A percentile compares a stretch with the other conserved stretches of the same genome.
These are phyloP conservation scores for Haematococcus lacustris DNA, from an alignment of 139 green algal species.

Conservation along the genomic window DNA sequence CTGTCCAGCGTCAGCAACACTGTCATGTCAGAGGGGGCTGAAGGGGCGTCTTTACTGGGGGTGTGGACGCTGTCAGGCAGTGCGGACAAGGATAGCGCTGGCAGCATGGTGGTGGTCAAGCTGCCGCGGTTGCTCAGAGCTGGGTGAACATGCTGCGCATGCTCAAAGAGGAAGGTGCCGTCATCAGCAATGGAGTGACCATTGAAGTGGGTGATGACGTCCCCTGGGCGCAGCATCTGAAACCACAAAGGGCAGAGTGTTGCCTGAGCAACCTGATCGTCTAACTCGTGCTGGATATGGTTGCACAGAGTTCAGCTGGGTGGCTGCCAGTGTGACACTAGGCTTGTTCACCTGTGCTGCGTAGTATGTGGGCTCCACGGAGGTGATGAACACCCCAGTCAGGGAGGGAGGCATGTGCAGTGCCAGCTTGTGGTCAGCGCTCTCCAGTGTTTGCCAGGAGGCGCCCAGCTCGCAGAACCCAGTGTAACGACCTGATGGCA, in stretches of 20 bases:
- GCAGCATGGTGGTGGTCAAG: no score
- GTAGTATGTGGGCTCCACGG: slow-evolving; percentile 30
- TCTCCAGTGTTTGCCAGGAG: slow-evolving; percentile 86
- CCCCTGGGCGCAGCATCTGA: slow-evolving; percentile 22
- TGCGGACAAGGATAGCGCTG: no score
- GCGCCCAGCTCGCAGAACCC: slow-evolving; percentile 77
- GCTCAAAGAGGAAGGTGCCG: slow-evolving; percentile 25
- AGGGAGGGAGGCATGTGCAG: slow-evolving; percentile 43
- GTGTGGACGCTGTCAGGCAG: no score
- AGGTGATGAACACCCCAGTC: slow-evolving; percentile 40
- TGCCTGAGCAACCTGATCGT: neutral
- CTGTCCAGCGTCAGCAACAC: no score
- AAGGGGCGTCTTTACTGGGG: neutral
- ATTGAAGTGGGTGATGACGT: slow-evolving; percentile 41
- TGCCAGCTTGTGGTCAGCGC: slow-evolving; percentile 44
- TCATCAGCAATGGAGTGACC: slow-evolving; percentile 36
- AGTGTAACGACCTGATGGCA: no score
- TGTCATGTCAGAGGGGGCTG: neutral
- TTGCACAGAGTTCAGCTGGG: no score
- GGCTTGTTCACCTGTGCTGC: slow-evolving; percentile 15
- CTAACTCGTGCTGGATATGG: no score
- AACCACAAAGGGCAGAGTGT: neutral
- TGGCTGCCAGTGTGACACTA: neutral
- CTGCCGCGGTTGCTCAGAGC: no score
- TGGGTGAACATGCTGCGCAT: no score